A percentile compares a stretch with the other conserved stretches of the same genome.
These are phyloP conservation scores for Scutellaria minor DNA, from an alignment of 257 asterid species.

Conservation along the genomic window DNA sequence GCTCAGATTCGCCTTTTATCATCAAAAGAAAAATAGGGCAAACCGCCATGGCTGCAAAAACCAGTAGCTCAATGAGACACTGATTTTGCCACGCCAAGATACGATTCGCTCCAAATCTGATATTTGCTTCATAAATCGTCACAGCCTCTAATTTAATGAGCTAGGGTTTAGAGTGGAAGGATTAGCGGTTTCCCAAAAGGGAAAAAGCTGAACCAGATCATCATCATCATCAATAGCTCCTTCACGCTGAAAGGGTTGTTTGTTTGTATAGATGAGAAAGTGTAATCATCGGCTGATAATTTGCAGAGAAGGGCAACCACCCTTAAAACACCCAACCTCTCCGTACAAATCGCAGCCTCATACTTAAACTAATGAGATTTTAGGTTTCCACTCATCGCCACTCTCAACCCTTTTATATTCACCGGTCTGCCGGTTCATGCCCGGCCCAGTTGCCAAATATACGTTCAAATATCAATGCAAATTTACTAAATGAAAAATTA, in stretches of 20 bases:
- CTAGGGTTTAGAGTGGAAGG: slow-evolving; percentile 29
- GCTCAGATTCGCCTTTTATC: slow-evolving; percentile 42
- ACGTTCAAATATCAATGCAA: too few relatives aligned
- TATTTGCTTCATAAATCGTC: slow-evolving; percentile 37
- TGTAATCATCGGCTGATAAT: slow-evolving; percentile 28
- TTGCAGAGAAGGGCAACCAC: slow-evolving; percentile 37
- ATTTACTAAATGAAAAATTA: too few relatives aligned
- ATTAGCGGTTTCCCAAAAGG: background rate
- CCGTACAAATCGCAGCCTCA: slow-evolving; percentile 25
- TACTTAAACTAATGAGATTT: slow-evolving; percentile 39
- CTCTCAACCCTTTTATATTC: slow-evolving; percentile 1
- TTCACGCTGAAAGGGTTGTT: slow-evolving; percentile 39
- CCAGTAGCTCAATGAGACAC: slow-evolving; percentile 14
- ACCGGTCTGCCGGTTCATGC: background rate
- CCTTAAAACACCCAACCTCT: slow-evolving; percentile 31
- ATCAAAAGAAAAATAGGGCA: slow-evolving; percentile 20
- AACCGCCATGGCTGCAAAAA: slow-evolving; percentile 51
- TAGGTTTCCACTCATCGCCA: background rate
- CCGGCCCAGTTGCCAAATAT: background rate
- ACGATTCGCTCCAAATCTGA: slow-evolving; percentile 42
- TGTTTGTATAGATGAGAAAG: background rate
- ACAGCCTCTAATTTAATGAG: slow-evolving; percentile 33
- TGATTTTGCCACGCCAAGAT: slow-evolving; percentile 49
- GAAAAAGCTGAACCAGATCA: background rate
- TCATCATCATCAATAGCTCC: slow-evolving; percentile 11